Conservation (phyloP, 495 filamentous ascomycete species). For the Tetracladium setigerum region DNA sequence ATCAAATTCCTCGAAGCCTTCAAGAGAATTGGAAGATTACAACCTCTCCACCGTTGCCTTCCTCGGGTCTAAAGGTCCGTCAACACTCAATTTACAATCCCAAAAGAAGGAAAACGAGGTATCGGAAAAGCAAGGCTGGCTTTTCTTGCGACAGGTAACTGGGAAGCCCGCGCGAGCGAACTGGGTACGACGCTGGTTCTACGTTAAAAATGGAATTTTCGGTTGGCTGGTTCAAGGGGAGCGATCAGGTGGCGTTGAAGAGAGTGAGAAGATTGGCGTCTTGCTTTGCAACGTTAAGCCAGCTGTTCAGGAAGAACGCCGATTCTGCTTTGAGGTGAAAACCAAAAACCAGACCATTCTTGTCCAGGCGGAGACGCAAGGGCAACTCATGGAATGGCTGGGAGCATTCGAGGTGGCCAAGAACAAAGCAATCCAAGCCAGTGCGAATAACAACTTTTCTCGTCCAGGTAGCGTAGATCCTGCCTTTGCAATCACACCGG, state of each 20-base stretch:
- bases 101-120: conserved; percentile 15
- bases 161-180: conserved; percentile 81
- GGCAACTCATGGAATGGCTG: conserved; percentile 86
- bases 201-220: conserved; percentile 90
- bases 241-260: conserved; percentile 80
- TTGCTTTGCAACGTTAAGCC: conserved; percentile 86
- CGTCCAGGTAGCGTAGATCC: conserved; percentile 60
- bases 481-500: conserved; percentile 86
- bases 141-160: conserved; percentile 72
- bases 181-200: conserved; percentile 93
- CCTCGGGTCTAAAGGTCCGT: conserved; percentile 62
- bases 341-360: conserved; percentile 89
- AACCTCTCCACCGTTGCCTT: conserved; percentile 79
- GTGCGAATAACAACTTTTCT: conserved; percentile 49
- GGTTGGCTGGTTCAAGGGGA: conserved; percentile 87
- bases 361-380: conserved; percentile 87
- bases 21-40: conserved; percentile 90
- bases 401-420: conserved; percentile 88
- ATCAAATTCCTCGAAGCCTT: conserved; percentile 62
- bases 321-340: conserved; percentile 98
- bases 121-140: conserved; percentile 88
- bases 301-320: conserved; percentile 83
- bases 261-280: conserved; percentile 93
- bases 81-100: conserved; percentile 41
- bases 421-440: conserved; percentile 74